Percentiles rank a stretch among this genome's conserved stretches.
Conservation (phyloP, 805 yeast species). For the Wickerhamiella slavikovae region DNA sequence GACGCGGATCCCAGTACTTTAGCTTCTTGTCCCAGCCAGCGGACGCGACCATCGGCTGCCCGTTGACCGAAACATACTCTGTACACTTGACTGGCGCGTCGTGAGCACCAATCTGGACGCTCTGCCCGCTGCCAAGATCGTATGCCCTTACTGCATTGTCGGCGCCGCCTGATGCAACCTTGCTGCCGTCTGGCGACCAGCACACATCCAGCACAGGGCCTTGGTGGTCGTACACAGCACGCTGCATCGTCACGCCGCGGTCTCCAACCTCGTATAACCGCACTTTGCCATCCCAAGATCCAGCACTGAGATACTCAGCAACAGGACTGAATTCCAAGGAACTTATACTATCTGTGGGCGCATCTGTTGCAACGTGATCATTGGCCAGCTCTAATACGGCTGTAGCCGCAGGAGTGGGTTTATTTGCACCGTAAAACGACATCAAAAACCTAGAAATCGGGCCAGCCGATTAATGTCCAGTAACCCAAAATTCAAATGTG, state of each 20-base stretch:
- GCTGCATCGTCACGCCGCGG: conserved; percentile 62
- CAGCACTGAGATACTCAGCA: conserved; percentile 59
- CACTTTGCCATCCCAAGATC: conserved; percentile 91
- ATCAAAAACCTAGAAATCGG: not conserved
- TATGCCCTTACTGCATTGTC: conserved; percentile 73
- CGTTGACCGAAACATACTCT: conserved; percentile 56
- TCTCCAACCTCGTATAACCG: conserved; percentile 67
- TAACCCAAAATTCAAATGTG: too few relatives aligned
- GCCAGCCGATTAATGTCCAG: not conserved
- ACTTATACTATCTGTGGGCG: conserved; percentile 47
- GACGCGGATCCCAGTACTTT: conserved; percentile 86
- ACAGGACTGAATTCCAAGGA: conserved; percentile 73
- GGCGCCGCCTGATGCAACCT: conserved; percentile 74
- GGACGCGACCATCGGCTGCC: conserved; percentile 55
- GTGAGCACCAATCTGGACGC: conserved; percentile 70
- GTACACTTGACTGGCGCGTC: conserved; percentile 60
- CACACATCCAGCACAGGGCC: conserved; percentile 69
- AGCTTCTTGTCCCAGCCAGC: conserved; percentile 96
- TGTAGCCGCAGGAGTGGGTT: not conserved
- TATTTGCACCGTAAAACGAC: not conserved
- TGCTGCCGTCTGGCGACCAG: conserved; percentile 75
- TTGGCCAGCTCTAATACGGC: not conserved
- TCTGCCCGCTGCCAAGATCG: conserved; percentile 66
- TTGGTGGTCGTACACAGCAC: conserved; percentile 77
- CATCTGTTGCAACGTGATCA: not conserved